Percentiles rank a stretch among this genome's conserved stretches.
Conservation (phyloP, 2,329 filamentous ascomycete species). For the Xylaria sp. region DNA sequence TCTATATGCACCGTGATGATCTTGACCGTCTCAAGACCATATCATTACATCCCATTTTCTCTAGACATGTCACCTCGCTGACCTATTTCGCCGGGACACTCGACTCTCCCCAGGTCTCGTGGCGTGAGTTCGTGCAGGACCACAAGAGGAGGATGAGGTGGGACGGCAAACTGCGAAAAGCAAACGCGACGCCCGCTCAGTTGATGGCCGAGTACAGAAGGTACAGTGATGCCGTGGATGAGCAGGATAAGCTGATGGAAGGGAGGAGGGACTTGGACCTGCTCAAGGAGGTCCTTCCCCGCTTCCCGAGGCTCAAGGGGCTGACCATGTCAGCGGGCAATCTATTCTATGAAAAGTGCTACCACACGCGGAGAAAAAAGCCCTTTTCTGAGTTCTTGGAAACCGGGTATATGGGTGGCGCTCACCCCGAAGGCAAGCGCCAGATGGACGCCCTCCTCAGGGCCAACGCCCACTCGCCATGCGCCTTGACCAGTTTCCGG, state of each 20-base stretch:
- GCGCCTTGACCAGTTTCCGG: constrained; percentile 38
- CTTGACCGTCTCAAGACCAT: constrained; percentile 43
- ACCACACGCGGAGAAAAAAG: constrained; percentile 29
- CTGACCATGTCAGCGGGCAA: constrained; percentile 40
- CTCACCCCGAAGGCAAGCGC: constrained; percentile 40
- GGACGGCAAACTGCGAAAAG: constrained; percentile 29
- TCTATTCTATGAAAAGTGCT: constrained; percentile 31
- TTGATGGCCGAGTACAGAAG: constrained; percentile 38
- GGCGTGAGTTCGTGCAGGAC: constrained; percentile 34
- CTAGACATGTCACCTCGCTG: constrained; percentile 43
- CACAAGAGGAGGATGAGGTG: constrained; percentile 33
- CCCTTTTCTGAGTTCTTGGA: constrained; percentile 29
- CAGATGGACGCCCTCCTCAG: constrained; percentile 44
- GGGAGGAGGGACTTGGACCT: constrained; percentile 34
- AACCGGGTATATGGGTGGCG: neutral
- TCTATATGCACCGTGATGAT: constrained; percentile 45
- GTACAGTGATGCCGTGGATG: constrained; percentile 36
- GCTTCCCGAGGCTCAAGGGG: constrained; percentile 40
- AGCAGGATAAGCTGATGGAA: constrained; percentile 38
- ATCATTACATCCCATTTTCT: constrained; percentile 43
- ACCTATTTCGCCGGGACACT: constrained; percentile 43
- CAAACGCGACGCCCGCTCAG: constrained; percentile 23
- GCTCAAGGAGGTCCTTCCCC: constrained; percentile 41
- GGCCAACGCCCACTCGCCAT: constrained; percentile 38
- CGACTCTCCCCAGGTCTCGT: constrained; percentile 32